Percentiles rank a stretch among this genome's conserved stretches.
Conservation (phyloP, 2,329 filamentous ascomycete species). For the Sporothrix protearum region DNA sequence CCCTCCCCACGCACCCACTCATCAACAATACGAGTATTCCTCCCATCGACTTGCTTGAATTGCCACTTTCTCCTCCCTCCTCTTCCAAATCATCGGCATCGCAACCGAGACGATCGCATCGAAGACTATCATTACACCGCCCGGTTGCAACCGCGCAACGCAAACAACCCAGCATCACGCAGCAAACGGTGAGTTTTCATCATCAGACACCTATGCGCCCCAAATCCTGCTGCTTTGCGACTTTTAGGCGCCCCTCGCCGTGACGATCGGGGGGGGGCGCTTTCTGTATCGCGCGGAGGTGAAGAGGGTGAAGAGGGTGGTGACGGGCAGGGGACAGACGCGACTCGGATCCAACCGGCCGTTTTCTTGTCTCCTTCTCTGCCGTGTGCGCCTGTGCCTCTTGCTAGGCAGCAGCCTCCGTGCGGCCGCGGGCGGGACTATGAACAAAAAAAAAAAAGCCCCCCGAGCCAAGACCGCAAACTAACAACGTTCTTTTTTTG, state of each 20-base stretch:
- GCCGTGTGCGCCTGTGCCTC: not conserved
- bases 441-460: not conserved
- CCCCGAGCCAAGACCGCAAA: not conserved
- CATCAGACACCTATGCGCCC: not conserved
- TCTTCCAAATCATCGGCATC: not conserved
- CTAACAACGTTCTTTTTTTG: not conserved
- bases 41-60: not conserved
- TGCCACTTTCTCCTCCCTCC: not conserved
- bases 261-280: not conserved
- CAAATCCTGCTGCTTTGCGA: not conserved
- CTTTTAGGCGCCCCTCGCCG: not conserved
- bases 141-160: not conserved
- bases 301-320: not conserved
- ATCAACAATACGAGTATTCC: not conserved
- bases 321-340: not conserved
- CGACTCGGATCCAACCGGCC: not conserved
- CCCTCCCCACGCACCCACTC: not conserved
- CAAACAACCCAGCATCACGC: not conserved
- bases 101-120: constrained; percentile 12
- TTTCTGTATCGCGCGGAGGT: not conserved
- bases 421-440: not conserved
- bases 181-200: not conserved
- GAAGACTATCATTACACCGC: not conserved
- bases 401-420: constrained; percentile 2
- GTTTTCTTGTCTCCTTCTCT: not conserved